Evolutionary conservation across 2,329 filamentous ascomycete species (phyloP).

Genomic region (Coniochaeta ligniaria): DNA sequence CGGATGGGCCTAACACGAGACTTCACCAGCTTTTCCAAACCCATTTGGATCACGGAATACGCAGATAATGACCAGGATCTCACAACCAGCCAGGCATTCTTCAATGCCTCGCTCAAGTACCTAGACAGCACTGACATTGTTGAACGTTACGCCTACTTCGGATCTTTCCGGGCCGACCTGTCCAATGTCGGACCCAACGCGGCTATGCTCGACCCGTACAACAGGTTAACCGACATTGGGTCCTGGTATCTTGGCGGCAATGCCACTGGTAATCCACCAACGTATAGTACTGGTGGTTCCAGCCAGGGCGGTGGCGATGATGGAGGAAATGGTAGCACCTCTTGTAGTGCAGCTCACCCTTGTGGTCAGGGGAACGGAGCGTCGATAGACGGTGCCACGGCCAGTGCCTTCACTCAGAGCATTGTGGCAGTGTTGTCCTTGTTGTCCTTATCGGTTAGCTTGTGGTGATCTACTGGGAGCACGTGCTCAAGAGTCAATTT

Average conservation of each 20-base stretch:
- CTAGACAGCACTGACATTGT: constrained; percentile 57
- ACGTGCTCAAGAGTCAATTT: too few species aligned
- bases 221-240: constrained; percentile 67
- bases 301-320: background rate
- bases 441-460: background rate
- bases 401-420: background rate
- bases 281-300: background rate
- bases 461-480: background rate
- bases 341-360: background rate
- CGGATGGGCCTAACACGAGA: background rate
- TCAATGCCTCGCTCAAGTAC: constrained; percentile 56
- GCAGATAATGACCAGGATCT: constrained; percentile 52
- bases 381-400: background rate
- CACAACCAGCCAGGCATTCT: constrained; percentile 53
- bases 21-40: constrained; percentile 36
- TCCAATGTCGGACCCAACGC: constrained; percentile 69
- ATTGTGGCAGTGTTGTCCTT: background rate
- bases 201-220: constrained; percentile 60
- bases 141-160: constrained; percentile 67
- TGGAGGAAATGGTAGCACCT: background rate
- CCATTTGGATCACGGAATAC: constrained; percentile 77
- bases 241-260: constrained; percentile 60
- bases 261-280: constrained; percentile 27
- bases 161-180: constrained; percentile 59
- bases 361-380: background rate